Evolutionary conservation across 371 early-diverging fungal genomes (phyloP).

Genomic region (Blakeslea trispora): DNA sequence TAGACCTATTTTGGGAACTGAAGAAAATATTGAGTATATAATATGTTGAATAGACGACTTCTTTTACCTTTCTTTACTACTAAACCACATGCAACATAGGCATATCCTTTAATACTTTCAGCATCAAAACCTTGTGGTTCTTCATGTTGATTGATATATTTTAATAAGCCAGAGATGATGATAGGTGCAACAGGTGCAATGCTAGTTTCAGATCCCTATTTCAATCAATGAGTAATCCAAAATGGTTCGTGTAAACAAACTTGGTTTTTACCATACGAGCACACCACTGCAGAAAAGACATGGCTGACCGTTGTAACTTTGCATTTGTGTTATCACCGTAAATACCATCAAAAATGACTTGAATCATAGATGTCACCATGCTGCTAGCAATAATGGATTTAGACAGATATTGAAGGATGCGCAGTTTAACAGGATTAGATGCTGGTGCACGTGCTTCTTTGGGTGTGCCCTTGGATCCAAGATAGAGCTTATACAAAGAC

Average conservation of each 20-base stretch:
- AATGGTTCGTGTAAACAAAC: not conserved
- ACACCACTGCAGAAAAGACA: conserved; percentile 87
- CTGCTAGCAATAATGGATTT: conserved; percentile 70
- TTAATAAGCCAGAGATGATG: conserved; percentile 72
- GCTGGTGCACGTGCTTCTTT: conserved; percentile 37
- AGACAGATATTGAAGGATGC: conserved; percentile 61
- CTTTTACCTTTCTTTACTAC: conserved; percentile 73
- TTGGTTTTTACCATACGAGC: conserved; percentile 67
- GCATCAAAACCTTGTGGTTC: conserved; percentile 48
- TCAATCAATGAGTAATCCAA: not conserved
- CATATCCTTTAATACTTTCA: conserved; percentile 80
- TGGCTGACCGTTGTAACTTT: conserved; percentile 72
- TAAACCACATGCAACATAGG: conserved; percentile 81
- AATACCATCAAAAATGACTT: conserved; percentile 79
- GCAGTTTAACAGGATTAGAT: conserved; percentile 60
- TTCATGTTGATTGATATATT: conserved; percentile 65
- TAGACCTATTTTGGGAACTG: conserved; percentile 67
- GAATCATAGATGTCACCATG: conserved; percentile 65
- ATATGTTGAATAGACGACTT: no score
- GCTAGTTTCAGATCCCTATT: conserved; percentile 43
- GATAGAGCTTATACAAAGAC: conserved; percentile 67
- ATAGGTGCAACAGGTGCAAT: conserved; percentile 70
- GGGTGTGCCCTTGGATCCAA: conserved; percentile 45
- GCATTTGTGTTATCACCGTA: conserved; percentile 66
- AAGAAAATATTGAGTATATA: not conserved